Base-by-base conservation (phyloP, 495 filamentous ascomycete species). In the Chaetomidium leptoderma region DNA sequence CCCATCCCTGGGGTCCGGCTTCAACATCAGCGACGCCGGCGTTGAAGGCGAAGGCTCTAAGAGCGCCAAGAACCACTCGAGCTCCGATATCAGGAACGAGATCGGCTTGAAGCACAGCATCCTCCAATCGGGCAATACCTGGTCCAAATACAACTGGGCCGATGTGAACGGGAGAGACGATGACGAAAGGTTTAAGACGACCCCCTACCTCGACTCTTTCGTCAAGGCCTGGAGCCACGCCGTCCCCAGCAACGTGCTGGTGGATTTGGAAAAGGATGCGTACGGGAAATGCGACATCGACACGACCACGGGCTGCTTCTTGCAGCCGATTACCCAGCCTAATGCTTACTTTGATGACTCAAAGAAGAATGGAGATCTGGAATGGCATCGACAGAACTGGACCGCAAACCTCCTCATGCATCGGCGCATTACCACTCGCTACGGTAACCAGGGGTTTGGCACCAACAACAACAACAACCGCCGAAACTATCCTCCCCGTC, bases 221-320 rank as follows among this genome's bases (percentile, higher is more conserved):
- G 35, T 65, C 24, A 16, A 3, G 8, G 48, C 45, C 14, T 68
- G 68, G 63, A 11, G 57, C 16, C 4, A 37, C 0, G 9, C 29
- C 2, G 21, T 42, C 35, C 51, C 63, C 3, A 59, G 58, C 26
- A 21, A 37, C 4, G n/a, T 64, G 19, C 16, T 24, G 17, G 59
- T 51, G 2, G 19, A 51, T 8, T 66, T 71, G 24, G 24, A 61
- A 11, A 26, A 59, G 0, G n/a, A 48, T 1, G 33, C 53, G 11
- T 24, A 35, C 4, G 33, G 61, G 39, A 35, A 40, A 1, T 64
- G 63, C 24, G 74, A 73, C 19, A 55, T 77, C 16, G 53, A 75
- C 46, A 58, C 74, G 1, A 6, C 44, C 14, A 71, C 62, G 0
- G 72, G 74, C 17, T 4, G 8, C 17, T 60, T 74, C 21, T 27